Conservation (phyloP, 495 filamentous ascomycete species). For the Xylaria curta region DNA sequence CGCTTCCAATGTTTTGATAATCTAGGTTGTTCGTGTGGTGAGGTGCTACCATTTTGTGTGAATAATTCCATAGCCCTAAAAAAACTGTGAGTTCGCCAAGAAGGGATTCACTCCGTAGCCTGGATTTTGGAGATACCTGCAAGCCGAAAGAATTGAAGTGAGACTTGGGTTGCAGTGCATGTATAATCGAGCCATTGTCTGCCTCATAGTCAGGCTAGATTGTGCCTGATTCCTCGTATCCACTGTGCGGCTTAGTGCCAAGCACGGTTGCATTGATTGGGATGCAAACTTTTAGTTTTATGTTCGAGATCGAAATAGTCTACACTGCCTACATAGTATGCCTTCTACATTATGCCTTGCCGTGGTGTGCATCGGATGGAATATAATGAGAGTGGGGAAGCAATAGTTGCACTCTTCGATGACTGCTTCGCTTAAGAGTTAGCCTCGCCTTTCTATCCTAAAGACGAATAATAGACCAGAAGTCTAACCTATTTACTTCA, state of each 20-base stretch:
- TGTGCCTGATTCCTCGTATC: constrained; percentile 21
- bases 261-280: background rate
- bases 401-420: background rate
- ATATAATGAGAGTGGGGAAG: background rate
- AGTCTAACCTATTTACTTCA: background rate
- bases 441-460: background rate
- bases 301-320: background rate
- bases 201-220: constrained; percentile 19
- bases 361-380: constrained; percentile 1
- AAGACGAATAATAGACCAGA: background rate
- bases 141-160: constrained; percentile 1
- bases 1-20: background rate
- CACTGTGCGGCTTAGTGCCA: constrained; percentile 7
- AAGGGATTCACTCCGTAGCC: background rate
- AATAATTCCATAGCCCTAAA: background rate
- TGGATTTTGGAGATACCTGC: background rate
- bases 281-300: constrained; percentile 11
- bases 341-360: background rate
- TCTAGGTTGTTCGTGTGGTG: background rate
- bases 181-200: constrained; percentile 3
- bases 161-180: constrained; percentile 23
- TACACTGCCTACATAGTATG: background rate
- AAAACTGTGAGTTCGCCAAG: background rate
- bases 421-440: constrained; percentile 1
- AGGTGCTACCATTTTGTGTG: background rate